Evolutionary conservation across 805 yeast genomes (phyloP).

Genomic region (Pichia ethanolica): DNA sequence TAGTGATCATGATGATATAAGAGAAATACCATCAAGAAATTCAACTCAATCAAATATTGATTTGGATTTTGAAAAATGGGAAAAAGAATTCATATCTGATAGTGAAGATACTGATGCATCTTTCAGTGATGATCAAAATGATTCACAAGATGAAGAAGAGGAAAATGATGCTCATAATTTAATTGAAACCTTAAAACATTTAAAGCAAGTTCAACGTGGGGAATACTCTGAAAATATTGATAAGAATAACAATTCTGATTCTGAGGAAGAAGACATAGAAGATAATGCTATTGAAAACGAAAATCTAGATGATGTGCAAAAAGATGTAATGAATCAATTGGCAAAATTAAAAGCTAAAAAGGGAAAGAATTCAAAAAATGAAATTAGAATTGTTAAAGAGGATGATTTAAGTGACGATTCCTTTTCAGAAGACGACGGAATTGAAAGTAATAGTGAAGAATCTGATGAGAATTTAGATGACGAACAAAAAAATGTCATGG

Average conservation of each 20-base stretch:
- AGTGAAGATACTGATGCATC: constrained; percentile 9
- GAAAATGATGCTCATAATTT: constrained; percentile 9
- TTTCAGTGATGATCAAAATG: constrained; percentile 4
- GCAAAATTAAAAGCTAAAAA: constrained; percentile 32
- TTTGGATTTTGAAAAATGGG: constrained; percentile 10
- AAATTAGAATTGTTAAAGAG: constrained; percentile 13
- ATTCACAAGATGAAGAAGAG: constrained; percentile 14
- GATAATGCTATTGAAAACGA: not conserved
- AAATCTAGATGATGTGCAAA: constrained; percentile 5
- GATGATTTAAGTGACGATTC: constrained; percentile 13
- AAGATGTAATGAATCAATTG: constrained; percentile 33
- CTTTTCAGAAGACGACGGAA: constrained; percentile 11
- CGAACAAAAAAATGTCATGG: constrained; percentile 27
- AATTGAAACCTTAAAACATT: constrained; percentile 9
- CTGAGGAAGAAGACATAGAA: not conserved
- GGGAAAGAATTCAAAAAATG: not conserved
- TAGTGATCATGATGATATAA: constrained; percentile 13
- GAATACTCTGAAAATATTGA: constrained; percentile 7
- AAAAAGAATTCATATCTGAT: constrained; percentile 8
- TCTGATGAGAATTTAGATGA: constrained; percentile 1
- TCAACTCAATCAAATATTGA: constrained; percentile 3
- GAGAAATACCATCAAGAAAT: constrained; percentile 11
- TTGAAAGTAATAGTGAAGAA: not conserved
- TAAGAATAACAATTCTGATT: constrained; percentile 7
- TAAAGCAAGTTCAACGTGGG: constrained; percentile 13